Evolutionary conservation across 805 yeast genomes (phyloP).

Genomic region (Lipomyces kockii): DNA sequence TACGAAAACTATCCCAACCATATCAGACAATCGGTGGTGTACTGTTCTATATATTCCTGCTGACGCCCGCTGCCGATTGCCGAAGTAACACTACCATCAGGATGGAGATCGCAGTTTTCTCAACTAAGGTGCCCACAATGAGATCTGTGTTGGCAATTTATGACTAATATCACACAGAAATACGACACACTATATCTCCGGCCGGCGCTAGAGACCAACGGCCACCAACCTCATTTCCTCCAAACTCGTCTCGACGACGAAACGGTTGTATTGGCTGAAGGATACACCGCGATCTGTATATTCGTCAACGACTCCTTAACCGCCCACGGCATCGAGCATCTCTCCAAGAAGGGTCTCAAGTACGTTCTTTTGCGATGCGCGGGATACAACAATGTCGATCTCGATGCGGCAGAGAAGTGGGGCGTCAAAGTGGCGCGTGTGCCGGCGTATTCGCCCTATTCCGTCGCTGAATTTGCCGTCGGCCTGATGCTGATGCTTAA

Average conservation of each 20-base stretch:
- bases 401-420: constrained; percentile 36
- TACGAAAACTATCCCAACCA: neutral
- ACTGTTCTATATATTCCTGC: neutral
- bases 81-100: constrained; percentile 3
- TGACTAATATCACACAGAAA: constrained; percentile 16
- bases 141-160: neutral
- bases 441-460: constrained; percentile 42
- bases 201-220: constrained; percentile 32
- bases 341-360: constrained; percentile 35
- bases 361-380: constrained; percentile 39
- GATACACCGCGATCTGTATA: constrained; percentile 37
- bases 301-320: constrained; percentile 39
- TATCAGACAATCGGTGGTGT: neutral
- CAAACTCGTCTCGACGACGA: constrained; percentile 37
- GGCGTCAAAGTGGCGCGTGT: constrained; percentile 41
- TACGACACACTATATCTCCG: constrained; percentile 34
- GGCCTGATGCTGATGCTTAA: constrained; percentile 41
- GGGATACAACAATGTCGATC: constrained; percentile 41
- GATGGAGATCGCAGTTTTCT: constrained; percentile 34
- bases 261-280: constrained; percentile 36
- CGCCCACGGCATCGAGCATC: constrained; percentile 28
- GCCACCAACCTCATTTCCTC: constrained; percentile 17
- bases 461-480: constrained; percentile 43
- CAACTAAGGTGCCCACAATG: constrained; percentile 33
- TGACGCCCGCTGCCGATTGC: neutral